A percentile compares a stretch with the other conserved stretches of the same genome.
Evolutionary conservation across 352 stramenopile genomes (phyloP).

Genomic region (Pythium folliculosum): DNA sequence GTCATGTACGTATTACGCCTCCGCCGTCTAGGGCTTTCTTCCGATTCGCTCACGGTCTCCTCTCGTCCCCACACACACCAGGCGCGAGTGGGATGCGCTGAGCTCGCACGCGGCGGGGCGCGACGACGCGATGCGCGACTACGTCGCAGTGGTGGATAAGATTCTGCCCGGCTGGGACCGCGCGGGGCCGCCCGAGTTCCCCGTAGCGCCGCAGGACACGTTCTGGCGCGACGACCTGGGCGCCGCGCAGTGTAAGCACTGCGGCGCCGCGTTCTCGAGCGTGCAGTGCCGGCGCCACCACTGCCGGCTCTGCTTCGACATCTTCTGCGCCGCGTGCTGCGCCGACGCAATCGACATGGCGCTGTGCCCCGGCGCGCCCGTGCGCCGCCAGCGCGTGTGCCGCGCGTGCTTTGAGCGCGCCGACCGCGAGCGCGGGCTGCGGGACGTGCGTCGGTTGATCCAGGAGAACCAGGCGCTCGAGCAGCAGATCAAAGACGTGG

Average conservation of each 20-base stretch:
- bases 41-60: neutral
- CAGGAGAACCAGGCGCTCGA: slow-evolving; percentile 67
- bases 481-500: slow-evolving; percentile 44
- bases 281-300: slow-evolving; percentile 53
- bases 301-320: slow-evolving; percentile 73
- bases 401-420: slow-evolving; percentile 49
- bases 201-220: slow-evolving; percentile 45
- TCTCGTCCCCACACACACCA: slow-evolving; percentile 22
- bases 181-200: slow-evolving; percentile 41
- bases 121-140: slow-evolving; percentile 57
- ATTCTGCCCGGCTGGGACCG: slow-evolving; percentile 70
- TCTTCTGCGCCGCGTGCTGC: slow-evolving; percentile 68
- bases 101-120: slow-evolving; percentile 33
- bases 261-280: slow-evolving; percentile 46
- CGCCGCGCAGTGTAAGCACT: slow-evolving; percentile 46
- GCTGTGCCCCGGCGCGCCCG: slow-evolving; percentile 58
- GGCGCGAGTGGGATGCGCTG: slow-evolving; percentile 65
- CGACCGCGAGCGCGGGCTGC: slow-evolving; percentile 53
- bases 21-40: too few species aligned
- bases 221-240: slow-evolving; percentile 69
- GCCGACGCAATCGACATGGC: slow-evolving; percentile 48
- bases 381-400: slow-evolving; percentile 62
- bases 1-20: slow-evolving; percentile 77
- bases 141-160: slow-evolving; percentile 56
- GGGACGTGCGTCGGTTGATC: slow-evolving; percentile 51